phyloP scores from a whole-genome alignment of 768 basidiomycete species.

The Tylopilus plumbeoviolaceoides region DNA sequence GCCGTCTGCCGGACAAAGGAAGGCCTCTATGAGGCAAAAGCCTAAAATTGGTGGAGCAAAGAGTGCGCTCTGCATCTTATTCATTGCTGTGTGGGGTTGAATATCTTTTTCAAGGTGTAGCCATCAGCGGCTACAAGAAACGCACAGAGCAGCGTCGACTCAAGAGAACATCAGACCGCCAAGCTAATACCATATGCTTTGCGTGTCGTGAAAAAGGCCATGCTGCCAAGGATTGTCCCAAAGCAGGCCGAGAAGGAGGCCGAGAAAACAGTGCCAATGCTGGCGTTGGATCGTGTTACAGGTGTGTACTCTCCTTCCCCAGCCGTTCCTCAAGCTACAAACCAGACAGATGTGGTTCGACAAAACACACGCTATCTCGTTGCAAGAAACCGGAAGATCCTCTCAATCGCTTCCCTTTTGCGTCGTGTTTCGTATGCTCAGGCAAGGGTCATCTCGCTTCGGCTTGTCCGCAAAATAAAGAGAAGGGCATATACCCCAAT shows the following conservation, averaged over 20 bases:
- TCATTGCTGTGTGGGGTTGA: constrained; percentile 5
- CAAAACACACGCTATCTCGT: constrained; percentile 69
- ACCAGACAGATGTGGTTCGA: constrained; percentile 69
- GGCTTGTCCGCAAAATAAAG: constrained; percentile 74
- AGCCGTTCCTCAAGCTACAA: neutral
- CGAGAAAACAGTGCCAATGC: constrained; percentile 23
- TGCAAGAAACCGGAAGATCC: constrained; percentile 67
- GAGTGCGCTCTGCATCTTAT: constrained; percentile 11
- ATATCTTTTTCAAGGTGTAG: constrained; percentile 23
- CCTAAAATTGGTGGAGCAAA: constrained; percentile 17
- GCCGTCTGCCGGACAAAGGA: constrained; percentile 18
- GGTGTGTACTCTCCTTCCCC: constrained; percentile 41
- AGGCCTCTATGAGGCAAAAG: constrained; percentile 29
- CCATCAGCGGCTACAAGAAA: constrained; percentile 19
- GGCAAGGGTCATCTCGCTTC: constrained; percentile 83
- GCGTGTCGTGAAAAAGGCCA: constrained; percentile 85
- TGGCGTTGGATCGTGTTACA: constrained; percentile 61
- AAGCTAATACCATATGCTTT: constrained; percentile 69
- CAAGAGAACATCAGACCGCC: constrained; percentile 56
- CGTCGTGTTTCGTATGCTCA: constrained; percentile 89
- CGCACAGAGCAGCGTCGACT: constrained; percentile 59
- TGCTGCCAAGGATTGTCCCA: constrained; percentile 77
- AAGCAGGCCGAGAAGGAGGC: constrained; percentile 24
- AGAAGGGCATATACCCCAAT: constrained; percentile 83
- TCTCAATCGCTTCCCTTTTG: constrained; percentile 72